These are phyloP conservation scores for Aspergillus sp. DNA, from an alignment of 2,329 filamentous ascomycete species.

Conservation along the genomic window DNA sequence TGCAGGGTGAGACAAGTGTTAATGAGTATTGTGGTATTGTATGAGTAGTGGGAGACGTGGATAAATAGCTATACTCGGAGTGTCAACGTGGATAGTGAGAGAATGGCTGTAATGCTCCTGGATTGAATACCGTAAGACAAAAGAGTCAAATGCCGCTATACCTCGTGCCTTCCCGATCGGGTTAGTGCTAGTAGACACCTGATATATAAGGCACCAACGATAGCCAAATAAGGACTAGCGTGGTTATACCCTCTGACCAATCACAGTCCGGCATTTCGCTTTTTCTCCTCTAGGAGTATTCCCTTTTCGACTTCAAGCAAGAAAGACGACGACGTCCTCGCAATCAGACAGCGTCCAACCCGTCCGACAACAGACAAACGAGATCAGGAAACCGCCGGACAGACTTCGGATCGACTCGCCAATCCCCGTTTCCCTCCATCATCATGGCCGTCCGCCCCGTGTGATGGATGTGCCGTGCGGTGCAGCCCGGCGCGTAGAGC, in stretches of 20 bases:
- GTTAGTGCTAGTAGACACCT: not conserved
- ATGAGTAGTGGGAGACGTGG: no score
- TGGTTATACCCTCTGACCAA: not conserved
- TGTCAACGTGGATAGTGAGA: not conserved
- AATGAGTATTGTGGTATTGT: no score
- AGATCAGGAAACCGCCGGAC: not conserved
- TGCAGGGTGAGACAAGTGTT: no score
- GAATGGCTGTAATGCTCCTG: not conserved
- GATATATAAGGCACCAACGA: not conserved
- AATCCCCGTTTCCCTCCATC: slow-evolving; percentile 1
- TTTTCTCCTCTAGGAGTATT: no score
- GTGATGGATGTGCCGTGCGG: slow-evolving; percentile 1
- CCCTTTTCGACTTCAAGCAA: no score
- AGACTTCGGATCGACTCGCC: slow-evolving; percentile 3
- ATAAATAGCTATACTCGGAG: not conserved
- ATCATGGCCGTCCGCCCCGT: not conserved
- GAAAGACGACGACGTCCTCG: no score
- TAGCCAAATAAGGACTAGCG: not conserved
- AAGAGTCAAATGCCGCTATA: not conserved
- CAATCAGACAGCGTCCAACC: no score
- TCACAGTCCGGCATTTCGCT: not conserved
- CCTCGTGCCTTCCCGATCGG: not conserved
- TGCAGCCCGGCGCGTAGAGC: slow-evolving; percentile 4
- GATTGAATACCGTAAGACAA: not conserved
- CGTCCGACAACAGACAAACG: no score